Percentiles rank a stretch among this genome's conserved stretches.
These are phyloP conservation scores for Diaporthe ampelina DNA, from an alignment of 2,329 filamentous ascomycete species.

Conservation along the genomic window DNA sequence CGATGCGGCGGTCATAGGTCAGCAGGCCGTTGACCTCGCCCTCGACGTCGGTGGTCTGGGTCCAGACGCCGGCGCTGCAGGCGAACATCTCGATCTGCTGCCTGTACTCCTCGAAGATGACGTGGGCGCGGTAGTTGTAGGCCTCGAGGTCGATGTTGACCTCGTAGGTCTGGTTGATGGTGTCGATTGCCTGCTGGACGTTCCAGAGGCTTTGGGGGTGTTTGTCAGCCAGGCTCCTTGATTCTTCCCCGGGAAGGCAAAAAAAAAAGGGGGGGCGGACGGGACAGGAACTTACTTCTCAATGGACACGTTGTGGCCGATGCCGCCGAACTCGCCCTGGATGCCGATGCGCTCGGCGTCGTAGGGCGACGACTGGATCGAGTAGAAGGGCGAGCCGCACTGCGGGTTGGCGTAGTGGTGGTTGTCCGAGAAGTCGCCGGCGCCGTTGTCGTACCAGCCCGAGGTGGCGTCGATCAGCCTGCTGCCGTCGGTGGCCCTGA, in stretches of 20 bases:
- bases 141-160: slow-evolving; percentile 68
- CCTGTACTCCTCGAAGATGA: slow-evolving; percentile 72
- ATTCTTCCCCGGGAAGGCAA: too few species aligned
- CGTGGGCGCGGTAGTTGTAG: slow-evolving; percentile 76
- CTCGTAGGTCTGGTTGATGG: slow-evolving; percentile 78
- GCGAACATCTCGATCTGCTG: slow-evolving; percentile 72
- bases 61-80: slow-evolving; percentile 79
- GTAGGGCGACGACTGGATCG: slow-evolving; percentile 66
- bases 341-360: slow-evolving; percentile 74
- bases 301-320: slow-evolving; percentile 74
- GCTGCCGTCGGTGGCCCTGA: slow-evolving; percentile 72
- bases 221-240: too few species aligned
- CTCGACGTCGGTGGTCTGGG: slow-evolving; percentile 81
- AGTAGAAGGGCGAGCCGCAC: slow-evolving; percentile 79
- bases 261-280: too few species aligned
- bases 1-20: slow-evolving; percentile 75
- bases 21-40: slow-evolving; percentile 80
- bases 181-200: slow-evolving; percentile 67
- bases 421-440: slow-evolving; percentile 77
- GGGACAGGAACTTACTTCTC: slow-evolving; percentile 66
- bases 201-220: slow-evolving; percentile 76
- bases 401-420: slow-evolving; percentile 81
- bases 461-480: slow-evolving; percentile 73
- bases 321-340: slow-evolving; percentile 80
- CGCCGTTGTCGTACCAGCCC: slow-evolving; percentile 78